Conservation (phyloP, 2,329 filamentous ascomycete species). For the Penicillium sp. region DNA sequence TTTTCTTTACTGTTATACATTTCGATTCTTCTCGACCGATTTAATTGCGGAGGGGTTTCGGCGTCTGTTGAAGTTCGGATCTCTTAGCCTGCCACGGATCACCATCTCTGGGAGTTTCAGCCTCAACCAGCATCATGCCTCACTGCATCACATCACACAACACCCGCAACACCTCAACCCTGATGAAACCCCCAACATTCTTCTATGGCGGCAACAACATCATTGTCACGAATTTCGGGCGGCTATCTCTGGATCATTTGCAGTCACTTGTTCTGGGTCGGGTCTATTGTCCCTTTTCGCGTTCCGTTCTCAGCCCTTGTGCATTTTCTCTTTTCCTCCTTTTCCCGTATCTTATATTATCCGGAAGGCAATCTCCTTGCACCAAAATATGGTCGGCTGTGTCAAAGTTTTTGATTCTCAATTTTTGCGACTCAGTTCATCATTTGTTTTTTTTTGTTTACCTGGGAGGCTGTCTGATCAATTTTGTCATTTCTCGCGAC, state of each 20-base stretch:
- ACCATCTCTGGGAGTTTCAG: background rate
- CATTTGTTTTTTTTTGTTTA: constrained; percentile 7
- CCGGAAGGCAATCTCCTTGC: constrained; percentile 22
- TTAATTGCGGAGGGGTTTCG: constrained; percentile 11
- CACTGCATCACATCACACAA: background rate
- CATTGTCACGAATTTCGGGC: constrained; percentile 22
- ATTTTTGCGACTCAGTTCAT: constrained; percentile 1
- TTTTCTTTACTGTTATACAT: constrained; percentile 14
- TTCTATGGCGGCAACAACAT: constrained; percentile 1
- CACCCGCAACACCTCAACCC: background rate
- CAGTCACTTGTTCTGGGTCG: constrained; percentile 7
- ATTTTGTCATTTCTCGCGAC: constrained; percentile 11
- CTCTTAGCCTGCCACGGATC: background rate
- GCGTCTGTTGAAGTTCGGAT: background rate
- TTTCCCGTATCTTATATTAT: constrained; percentile 14
- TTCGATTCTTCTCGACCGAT: constrained; percentile 13
- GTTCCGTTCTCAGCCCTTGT: background rate
- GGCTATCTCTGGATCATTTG: constrained; percentile 27
- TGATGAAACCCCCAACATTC: background rate
- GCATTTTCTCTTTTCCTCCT: background rate
- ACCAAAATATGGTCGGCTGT: constrained; percentile 24
- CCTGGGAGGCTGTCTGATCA: constrained; percentile 44
- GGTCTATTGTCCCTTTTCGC: background rate
- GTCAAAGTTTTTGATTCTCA: constrained; percentile 12
- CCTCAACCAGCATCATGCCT: background rate